A percentile compares a stretch with the other conserved stretches of the same genome.
These are phyloP conservation scores for Pistacia vera DNA, from an alignment of 345 rosid species.

Conservation along the genomic window DNA sequence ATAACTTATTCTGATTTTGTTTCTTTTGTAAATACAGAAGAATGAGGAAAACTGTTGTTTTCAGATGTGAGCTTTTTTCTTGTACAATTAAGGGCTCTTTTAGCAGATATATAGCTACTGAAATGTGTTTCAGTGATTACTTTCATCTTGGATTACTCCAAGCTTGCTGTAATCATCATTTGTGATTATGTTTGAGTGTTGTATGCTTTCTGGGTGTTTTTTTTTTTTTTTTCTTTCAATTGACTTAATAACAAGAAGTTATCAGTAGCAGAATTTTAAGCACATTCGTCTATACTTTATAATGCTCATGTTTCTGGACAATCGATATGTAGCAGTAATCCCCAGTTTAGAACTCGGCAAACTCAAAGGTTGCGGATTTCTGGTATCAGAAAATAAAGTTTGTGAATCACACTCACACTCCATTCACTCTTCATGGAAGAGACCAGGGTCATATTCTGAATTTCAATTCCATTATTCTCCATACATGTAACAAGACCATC, in stretches of 20 bases:
- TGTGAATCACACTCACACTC: too few species aligned
- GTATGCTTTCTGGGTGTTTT: background rate
- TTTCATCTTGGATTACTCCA: background rate
- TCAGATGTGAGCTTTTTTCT: slow-evolving; percentile 2
- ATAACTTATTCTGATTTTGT: slow-evolving; percentile 5
- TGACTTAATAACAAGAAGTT: background rate
- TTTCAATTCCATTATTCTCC: background rate
- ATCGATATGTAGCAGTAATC: too few species aligned
- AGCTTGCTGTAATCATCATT: background rate
- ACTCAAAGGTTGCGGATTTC: too few species aligned
- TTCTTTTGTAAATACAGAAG: slow-evolving; percentile 30
- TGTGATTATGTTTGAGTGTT: background rate
- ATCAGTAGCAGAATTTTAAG: background rate
- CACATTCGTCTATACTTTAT: too few species aligned
- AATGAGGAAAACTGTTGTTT: slow-evolving; percentile 2
- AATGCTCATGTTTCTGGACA: too few species aligned
- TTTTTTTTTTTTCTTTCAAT: background rate
- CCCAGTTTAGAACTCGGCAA: too few species aligned
- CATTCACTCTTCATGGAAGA: too few species aligned
- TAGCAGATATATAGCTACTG: slow-evolving; percentile 18
- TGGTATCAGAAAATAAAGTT: too few species aligned
- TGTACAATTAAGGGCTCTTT: slow-evolving; percentile 17
- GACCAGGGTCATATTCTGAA: too few species aligned
- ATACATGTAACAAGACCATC: too few species aligned
- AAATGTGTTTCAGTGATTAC: slow-evolving; percentile 6